Conservation (phyloP, 768 basidiomycete genomes). For the Suillus lakei region DNA sequence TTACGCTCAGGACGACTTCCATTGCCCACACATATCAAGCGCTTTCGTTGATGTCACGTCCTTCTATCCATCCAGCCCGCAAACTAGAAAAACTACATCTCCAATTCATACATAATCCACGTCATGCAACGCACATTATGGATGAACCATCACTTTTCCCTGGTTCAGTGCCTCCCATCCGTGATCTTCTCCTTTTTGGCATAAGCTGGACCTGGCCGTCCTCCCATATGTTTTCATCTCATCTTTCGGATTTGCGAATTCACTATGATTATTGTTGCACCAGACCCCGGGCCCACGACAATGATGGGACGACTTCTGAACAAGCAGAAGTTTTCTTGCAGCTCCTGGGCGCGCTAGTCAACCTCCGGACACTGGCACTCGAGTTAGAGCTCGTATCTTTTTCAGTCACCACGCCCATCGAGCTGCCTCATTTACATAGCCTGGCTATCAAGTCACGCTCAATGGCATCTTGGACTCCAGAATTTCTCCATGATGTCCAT, state of each 20-base stretch:
- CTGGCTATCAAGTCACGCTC: not conserved
- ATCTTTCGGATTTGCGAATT: constrained; percentile 19
- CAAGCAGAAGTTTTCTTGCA: not conserved
- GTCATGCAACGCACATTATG: not conserved
- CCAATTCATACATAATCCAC: not conserved
- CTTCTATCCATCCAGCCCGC: not conserved
- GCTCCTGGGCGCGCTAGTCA: not conserved
- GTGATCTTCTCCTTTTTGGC: not conserved
- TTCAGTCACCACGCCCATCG: not conserved
- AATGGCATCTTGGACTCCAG: not conserved
- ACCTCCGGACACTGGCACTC: not conserved
- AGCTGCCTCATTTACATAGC: not conserved
- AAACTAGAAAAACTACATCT: not conserved
- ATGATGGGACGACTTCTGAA: no score
- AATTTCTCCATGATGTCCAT: not conserved
- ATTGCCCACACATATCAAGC: not conserved
- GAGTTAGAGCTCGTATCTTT: not conserved
- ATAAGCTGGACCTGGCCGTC: not conserved
- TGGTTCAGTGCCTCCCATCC: not conserved
- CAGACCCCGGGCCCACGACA: no score
- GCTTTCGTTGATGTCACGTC: not conserved
- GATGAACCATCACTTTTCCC: not conserved
- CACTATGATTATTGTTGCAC: constrained; percentile 16
- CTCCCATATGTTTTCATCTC: not conserved
- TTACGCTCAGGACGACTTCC: not conserved